Evolutionary conservation across 257 asterid species (phyloP).

Genomic region (Nicotiana attenuata): DNA sequence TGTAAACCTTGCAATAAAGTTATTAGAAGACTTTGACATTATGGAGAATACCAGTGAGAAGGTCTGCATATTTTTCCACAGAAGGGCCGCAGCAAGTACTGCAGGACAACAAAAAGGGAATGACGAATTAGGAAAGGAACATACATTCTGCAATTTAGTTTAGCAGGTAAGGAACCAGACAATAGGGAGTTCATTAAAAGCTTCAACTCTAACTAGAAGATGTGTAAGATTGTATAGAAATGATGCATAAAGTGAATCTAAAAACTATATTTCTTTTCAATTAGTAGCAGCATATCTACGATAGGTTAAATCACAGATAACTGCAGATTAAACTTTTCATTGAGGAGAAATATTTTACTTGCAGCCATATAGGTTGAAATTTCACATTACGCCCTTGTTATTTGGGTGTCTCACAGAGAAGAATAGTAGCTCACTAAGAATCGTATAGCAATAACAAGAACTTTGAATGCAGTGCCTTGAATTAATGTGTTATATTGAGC

Average conservation of each 20-base stretch:
- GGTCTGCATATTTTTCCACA: slow-evolving; percentile 63
- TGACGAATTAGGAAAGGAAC: background rate
- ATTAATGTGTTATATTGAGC: background rate
- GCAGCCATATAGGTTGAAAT: background rate
- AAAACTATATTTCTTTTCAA: background rate
- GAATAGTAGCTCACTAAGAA: background rate
- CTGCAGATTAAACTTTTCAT: background rate
- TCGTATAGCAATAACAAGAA: background rate
- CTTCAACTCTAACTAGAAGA: background rate
- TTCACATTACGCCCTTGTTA: background rate
- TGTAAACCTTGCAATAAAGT: background rate
- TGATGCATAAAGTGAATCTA: background rate
- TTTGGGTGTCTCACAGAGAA: background rate
- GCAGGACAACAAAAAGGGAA: slow-evolving; percentile 26
- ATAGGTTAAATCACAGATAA: background rate
- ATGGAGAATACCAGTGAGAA: slow-evolving; percentile 55
- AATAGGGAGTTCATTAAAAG: background rate
- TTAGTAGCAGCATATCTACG: background rate
- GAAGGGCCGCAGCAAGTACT: slow-evolving; percentile 59
- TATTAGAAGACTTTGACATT: background rate
- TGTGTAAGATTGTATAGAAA: background rate
- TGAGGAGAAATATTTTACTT: background rate
- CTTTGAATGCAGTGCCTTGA: background rate
- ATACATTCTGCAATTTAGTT: background rate
- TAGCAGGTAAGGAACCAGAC: background rate